Conservation (phyloP, 2,329 filamentous ascomycete species). For the Cladosporium sphaerospermum region DNA sequence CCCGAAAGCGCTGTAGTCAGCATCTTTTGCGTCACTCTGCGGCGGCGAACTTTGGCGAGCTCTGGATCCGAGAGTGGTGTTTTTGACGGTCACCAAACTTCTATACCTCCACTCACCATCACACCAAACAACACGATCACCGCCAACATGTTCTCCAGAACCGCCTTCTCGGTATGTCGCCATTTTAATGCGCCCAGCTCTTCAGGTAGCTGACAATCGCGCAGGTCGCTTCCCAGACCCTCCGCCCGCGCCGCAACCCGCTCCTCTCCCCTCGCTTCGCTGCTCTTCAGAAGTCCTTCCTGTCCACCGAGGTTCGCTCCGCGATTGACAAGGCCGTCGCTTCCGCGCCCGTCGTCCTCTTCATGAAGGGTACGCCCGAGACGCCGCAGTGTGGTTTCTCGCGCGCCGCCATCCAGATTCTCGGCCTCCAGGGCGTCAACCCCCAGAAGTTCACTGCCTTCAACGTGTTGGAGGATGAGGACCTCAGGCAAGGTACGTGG, state of each 20-base stretch:
- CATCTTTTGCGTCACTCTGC: constrained; percentile 10
- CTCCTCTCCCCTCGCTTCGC: constrained; percentile 40
- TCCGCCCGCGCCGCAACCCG: constrained; percentile 36
- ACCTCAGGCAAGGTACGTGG: constrained; percentile 67
- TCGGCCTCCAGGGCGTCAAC: constrained; percentile 90
- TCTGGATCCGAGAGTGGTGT: too few relatives aligned
- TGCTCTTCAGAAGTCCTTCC: constrained; percentile 53
- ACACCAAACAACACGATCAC: constrained; percentile 11
- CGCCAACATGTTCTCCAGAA: constrained; percentile 26
- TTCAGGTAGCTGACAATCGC: not conserved
- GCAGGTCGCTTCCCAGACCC: constrained; percentile 43
- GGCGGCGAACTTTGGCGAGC: constrained; percentile 10
- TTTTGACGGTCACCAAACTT: too few relatives aligned
- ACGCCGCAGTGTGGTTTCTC: constrained; percentile 96
- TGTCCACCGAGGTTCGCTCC: constrained; percentile 71
- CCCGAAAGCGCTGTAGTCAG: constrained; percentile 3
- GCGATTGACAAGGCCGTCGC: constrained; percentile 87
- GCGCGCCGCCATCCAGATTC: constrained; percentile 86
- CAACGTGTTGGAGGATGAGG: constrained; percentile 89
- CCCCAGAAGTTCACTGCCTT: constrained; percentile 96
- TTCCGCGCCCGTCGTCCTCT: constrained; percentile 87
- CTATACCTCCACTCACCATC: not conserved
- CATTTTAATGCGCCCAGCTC: not conserved
- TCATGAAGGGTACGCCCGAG: constrained; percentile 99
- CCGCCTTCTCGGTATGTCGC: constrained; percentile 23